Conservation (phyloP, 177 flowering plant species). For the Vitis hybrid region DNA sequence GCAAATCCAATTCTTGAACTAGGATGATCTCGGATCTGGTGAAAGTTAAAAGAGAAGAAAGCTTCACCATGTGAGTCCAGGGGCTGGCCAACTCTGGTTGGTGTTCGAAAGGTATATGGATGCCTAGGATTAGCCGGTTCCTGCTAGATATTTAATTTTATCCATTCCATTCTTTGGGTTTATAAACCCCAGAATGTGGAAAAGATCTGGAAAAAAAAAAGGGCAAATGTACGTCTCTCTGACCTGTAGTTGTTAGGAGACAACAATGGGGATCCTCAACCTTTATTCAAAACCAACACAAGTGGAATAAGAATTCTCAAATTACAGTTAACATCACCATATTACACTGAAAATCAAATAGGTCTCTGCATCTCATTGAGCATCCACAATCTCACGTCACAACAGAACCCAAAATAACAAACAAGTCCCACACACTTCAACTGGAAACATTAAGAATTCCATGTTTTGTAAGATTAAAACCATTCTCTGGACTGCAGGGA, state of each 20-base stretch:
- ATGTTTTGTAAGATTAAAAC: slow-evolving; percentile 9
- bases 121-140: no score
- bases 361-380: slow-evolving; percentile 12
- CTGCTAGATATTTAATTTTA: no score
- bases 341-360: slow-evolving; percentile 7
- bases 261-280: neutral
- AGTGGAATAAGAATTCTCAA: slow-evolving; percentile 11
- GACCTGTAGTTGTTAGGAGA: neutral
- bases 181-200: no score
- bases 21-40: no score
- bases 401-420: slow-evolving; percentile 5
- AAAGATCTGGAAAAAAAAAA: no score
- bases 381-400: slow-evolving; percentile 10
- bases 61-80: no score
- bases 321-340: slow-evolving; percentile 14
- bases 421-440: slow-evolving; percentile 13
- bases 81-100: no score
- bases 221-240: no score
- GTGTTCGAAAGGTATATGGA: no score
- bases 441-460: neutral
- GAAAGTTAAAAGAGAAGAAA: no score
- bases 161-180: no score
- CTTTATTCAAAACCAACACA: slow-evolving; percentile 6
- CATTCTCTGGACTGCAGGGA: slow-evolving; percentile 11
- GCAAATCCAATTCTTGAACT: no score